Conservation (phyloP, 2,329 filamentous ascomycete species). For the Cladophialophora exuberans region DNA sequence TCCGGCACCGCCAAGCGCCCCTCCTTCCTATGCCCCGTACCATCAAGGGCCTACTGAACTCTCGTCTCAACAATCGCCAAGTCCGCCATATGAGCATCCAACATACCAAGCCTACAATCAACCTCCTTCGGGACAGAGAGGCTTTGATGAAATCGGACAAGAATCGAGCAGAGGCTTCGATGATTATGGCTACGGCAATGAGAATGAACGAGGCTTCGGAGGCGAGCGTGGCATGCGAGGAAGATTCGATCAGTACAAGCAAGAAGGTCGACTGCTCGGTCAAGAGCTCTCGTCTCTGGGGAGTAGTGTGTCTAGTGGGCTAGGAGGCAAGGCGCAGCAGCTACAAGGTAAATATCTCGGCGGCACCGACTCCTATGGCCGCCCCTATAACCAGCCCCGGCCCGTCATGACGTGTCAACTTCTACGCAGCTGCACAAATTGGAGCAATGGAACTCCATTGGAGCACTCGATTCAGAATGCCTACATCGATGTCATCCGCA, state of each 20-base stretch:
- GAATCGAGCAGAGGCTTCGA: constrained; percentile 37
- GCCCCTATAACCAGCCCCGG: constrained; percentile 24
- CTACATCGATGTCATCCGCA: constrained; percentile 72
- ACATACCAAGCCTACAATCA: constrained; percentile 25
- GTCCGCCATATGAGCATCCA: constrained; percentile 27
- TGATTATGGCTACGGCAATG: constrained; percentile 38
- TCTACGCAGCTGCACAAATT: constrained; percentile 54
- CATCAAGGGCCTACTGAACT: constrained; percentile 24
- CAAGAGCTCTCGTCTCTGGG: constrained; percentile 44
- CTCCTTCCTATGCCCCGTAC: constrained; percentile 21
- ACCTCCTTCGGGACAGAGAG: constrained; percentile 21
- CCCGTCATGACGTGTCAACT: constrained; percentile 40
- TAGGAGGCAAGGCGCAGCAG: constrained; percentile 49
- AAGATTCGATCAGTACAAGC: constrained; percentile 37
- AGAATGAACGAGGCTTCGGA: constrained; percentile 36
- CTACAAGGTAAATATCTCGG: constrained; percentile 36
- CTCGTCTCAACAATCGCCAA: constrained; percentile 19
- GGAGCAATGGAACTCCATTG: constrained; percentile 62
- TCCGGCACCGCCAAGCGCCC: constrained; percentile 10
- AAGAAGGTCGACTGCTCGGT: constrained; percentile 35
- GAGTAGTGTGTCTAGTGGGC: constrained; percentile 43
- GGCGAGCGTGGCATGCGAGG: constrained; percentile 39
- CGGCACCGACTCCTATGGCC: constrained; percentile 26
- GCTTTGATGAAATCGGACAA: constrained; percentile 25
- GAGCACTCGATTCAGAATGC: constrained; percentile 87